These are phyloP conservation scores for Plasmodium gonderi DNA, from an alignment of 169 alveolate genomes.

Conservation along the genomic window DNA sequence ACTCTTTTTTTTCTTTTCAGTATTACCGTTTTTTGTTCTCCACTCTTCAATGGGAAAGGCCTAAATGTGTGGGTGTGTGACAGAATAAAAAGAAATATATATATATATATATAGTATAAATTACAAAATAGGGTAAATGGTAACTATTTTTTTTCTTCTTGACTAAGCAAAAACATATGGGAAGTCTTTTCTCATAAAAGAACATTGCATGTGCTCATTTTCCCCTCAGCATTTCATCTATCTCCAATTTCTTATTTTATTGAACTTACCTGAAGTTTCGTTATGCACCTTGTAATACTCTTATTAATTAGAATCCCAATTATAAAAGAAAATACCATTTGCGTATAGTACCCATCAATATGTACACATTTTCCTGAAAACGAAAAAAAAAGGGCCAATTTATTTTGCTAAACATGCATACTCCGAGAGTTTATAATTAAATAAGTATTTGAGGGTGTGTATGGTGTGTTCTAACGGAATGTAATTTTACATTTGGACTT, in stretches of 20 bases:
- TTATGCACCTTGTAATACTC: constrained; percentile 54
- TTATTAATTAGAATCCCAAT: constrained; percentile 71
- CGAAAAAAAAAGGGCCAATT: neutral
- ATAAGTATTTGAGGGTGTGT: too few relatives aligned
- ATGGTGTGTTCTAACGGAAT: too few relatives aligned
- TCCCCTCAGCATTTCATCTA: neutral
- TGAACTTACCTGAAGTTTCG: constrained; percentile 65
- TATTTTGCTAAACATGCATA: neutral
- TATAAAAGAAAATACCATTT: constrained; percentile 71
- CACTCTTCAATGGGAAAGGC: constrained; percentile 55
- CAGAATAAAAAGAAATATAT: too few relatives aligned
- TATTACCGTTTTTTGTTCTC: constrained; percentile 24
- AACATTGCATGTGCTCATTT: too few relatives aligned
- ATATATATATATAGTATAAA: too few relatives aligned
- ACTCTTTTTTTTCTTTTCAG: constrained; percentile 8
- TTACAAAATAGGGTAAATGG: too few relatives aligned
- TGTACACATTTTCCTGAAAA: constrained; percentile 52
- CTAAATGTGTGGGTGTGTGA: constrained; percentile 28
- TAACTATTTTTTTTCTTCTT: too few relatives aligned
- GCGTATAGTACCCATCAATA: constrained; percentile 77
- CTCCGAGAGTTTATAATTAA: neutral
- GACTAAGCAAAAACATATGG: too few relatives aligned
- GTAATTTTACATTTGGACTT: too few relatives aligned
- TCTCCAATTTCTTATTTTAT: too few relatives aligned
- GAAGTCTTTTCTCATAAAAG: neutral